Evolutionary conservation across 495 filamentous ascomycete genomes (phyloP), one percentile per base, ranked within the genome.

Genomic region (Penicillium soppii): DNA sequence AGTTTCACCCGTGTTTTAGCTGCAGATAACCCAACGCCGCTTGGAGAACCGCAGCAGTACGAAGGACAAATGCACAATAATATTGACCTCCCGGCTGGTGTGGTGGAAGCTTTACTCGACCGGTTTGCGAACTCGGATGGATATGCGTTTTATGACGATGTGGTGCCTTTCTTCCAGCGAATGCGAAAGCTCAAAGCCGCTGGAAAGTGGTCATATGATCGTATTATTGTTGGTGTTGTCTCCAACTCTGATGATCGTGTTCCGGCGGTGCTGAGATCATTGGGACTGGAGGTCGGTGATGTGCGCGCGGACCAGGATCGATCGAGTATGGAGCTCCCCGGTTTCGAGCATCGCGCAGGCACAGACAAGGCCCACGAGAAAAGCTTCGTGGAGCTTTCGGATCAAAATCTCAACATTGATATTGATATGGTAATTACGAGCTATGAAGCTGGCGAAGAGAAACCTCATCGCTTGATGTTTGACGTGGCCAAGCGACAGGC

Each of bases 201-300:
- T 1, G 20, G 29, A 20, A 52, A 25, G 0, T 17, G 21, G 17
- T 23, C 39, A 23, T 67, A 65, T 53, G 60, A 69, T 25, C 50
- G 60, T 16, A 56, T 85, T 2, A 55, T 84, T 7, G 58, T 88
- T 0, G 89, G 89, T 4, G 72, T 91, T 13, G 71, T 92, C 41
- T 87, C 86, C 17, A 94, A 92, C 63, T 91, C 88, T 1, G 89
- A 94, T 60, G 82, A 87, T 57, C 78, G 89, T 0, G 80, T 91
- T 1, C 74, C 79, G 7, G 61, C 62, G 10, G 77, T 92, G 8
- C 61, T 92, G 9, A 66, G 74, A 15, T 81, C 80, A 7, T 60
- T 92, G 13, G 86, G 86, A 0, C 49, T 92, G 17, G 58, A 53
- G 6, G 79, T 90, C 2, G 77, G 77, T 8, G 50, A 59, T 42